Evolutionary conservation across 1,139 yeast species (phyloP).

Genomic region (Candida dubliniensis): DNA sequence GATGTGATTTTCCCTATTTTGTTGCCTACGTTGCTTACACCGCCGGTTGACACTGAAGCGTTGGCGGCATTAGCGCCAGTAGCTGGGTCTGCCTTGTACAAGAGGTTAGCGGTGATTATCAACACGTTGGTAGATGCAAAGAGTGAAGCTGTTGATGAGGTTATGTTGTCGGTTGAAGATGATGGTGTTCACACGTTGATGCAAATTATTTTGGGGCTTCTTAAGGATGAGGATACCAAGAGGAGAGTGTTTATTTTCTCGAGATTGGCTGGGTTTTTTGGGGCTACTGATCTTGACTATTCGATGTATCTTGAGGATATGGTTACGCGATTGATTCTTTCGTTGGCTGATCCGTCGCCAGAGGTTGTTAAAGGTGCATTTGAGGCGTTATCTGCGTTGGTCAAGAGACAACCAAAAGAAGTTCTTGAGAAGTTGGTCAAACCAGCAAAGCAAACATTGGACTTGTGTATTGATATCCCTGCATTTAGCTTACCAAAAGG

Average conservation of each 20-base stretch:
- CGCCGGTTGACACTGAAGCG: slow-evolving; percentile 82
- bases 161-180: slow-evolving; percentile 71
- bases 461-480: slow-evolving; percentile 62
- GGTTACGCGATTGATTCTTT: slow-evolving; percentile 66
- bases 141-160: slow-evolving; percentile 61
- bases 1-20: slow-evolving; percentile 92
- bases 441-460: slow-evolving; percentile 75
- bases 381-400: slow-evolving; percentile 62
- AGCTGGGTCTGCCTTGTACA: slow-evolving; percentile 82
- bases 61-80: slow-evolving; percentile 91
- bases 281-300: slow-evolving; percentile 65
- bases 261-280: slow-evolving; percentile 73
- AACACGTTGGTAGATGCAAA: slow-evolving; percentile 69
- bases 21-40: slow-evolving; percentile 77
- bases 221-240: slow-evolving; percentile 71
- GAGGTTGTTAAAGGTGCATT: slow-evolving; percentile 71
- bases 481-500: slow-evolving; percentile 85
- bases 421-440: slow-evolving; percentile 72
- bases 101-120: slow-evolving; percentile 68
- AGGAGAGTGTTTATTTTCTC: slow-evolving; percentile 68
- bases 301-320: slow-evolving; percentile 74
- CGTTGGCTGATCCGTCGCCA: slow-evolving; percentile 69
- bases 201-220: slow-evolving; percentile 74
- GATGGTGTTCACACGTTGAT: slow-evolving; percentile 84
- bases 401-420: slow-evolving; percentile 72